A percentile compares a stretch with the other conserved stretches of the same genome.
Conservation (phyloP, 208 protist species). For the Acanthamoeba pearcei region DNA sequence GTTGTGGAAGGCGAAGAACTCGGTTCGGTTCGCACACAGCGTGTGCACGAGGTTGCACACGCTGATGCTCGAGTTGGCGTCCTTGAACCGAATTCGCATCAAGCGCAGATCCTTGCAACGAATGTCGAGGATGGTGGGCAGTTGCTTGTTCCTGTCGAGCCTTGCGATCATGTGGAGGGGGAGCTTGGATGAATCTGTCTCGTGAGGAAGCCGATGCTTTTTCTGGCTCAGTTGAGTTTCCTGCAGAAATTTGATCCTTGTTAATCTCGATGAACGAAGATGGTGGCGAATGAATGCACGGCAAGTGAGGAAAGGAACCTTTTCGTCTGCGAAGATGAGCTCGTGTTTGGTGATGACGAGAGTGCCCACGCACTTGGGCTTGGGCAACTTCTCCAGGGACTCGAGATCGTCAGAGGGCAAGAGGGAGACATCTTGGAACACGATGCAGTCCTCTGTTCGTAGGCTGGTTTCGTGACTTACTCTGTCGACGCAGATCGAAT, state of each 20-base stretch:
- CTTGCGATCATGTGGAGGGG: conserved; percentile 71
- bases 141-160: conserved; percentile 73
- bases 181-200: conserved; percentile 61
- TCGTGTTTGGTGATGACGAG: conserved; percentile 74
- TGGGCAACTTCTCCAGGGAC: not conserved
- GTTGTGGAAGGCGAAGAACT: conserved; percentile 76
- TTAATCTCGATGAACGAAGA: not conserved
- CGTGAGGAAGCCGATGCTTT: conserved; percentile 64
- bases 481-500: conserved; percentile 74
- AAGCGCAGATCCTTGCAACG: conserved; percentile 73
- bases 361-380: conserved; percentile 15
- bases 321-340: conserved; percentile 71
- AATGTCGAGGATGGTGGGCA: conserved; percentile 69
- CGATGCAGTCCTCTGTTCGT: conserved; percentile 43
- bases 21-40: conserved; percentile 33
- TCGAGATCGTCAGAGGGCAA: conserved; percentile 67
- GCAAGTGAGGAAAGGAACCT: conserved; percentile 8
- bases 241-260: not conserved
- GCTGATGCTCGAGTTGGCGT: conserved; percentile 72
- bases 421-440: conserved; percentile 72
- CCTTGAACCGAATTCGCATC: conserved; percentile 73
- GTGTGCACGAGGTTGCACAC: conserved; percentile 67
- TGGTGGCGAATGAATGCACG: not conserved
- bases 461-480: conserved; percentile 16
- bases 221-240: conserved; percentile 72